These are phyloP conservation scores for Fusarium mundagurra DNA, from an alignment of 2,329 filamentous ascomycete species.

Conservation along the genomic window DNA sequence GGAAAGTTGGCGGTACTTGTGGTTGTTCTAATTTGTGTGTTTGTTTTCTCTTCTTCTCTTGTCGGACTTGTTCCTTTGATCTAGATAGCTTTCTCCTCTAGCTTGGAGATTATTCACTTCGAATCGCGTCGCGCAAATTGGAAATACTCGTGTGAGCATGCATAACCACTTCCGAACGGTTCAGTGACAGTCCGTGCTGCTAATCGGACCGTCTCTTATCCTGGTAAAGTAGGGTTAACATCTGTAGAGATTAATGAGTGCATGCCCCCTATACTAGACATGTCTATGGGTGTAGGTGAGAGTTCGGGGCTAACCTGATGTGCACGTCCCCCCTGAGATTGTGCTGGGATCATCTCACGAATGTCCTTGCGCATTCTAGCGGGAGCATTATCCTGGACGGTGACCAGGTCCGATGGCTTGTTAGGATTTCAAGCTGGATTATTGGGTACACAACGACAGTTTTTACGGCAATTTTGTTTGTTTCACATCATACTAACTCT, in stretches of 20 bases:
- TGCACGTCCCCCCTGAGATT: background rate
- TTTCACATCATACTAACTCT: background rate
- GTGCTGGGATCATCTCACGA: background rate
- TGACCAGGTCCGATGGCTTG: background rate
- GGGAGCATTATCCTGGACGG: background rate
- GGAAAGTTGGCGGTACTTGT: background rate
- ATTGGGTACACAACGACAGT: background rate
- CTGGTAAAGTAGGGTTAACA: background rate
- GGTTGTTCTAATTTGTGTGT: background rate
- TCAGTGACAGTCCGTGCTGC: background rate
- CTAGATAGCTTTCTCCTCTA: background rate
- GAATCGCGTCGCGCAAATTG: background rate
- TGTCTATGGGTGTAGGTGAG: background rate
- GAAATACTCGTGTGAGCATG: background rate
- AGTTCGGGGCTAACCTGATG: background rate
- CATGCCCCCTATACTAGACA: background rate
- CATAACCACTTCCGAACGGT: accelerated
- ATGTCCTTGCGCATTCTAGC: background rate
- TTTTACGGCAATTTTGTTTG: background rate
- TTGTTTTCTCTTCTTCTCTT: background rate
- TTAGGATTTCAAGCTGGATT: background rate
- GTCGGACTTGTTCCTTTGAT: background rate
- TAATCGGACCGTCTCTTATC: background rate
- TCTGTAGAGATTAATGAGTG: background rate
- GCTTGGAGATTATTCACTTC: background rate